Evolutionary conservation across 352 stramenopile genomes (phyloP).

Genomic region (Globisporangium polare): DNA sequence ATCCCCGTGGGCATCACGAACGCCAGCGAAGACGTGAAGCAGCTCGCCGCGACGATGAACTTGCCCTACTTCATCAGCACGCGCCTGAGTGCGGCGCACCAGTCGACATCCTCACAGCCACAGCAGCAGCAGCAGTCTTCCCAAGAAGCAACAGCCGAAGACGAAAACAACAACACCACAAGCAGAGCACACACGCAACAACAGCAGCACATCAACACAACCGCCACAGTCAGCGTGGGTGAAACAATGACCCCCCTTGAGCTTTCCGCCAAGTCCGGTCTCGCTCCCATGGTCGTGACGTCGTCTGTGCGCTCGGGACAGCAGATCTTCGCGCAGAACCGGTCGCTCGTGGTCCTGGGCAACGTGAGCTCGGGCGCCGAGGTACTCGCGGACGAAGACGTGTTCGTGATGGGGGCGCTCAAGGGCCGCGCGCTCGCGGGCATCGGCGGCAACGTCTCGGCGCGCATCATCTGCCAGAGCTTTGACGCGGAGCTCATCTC

Average conservation of each 20-base stretch:
- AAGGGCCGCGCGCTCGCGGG: conserved; percentile 84
- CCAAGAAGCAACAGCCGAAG: neutral
- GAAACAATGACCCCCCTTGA: neutral
- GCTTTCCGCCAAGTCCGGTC: neutral
- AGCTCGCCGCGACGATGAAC: conserved; percentile 48
- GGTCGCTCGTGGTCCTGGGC: conserved; percentile 78
- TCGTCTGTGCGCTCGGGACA: conserved; percentile 82
- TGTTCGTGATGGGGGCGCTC: conserved; percentile 76
- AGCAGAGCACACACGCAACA: neutral
- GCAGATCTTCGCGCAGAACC: conserved; percentile 82
- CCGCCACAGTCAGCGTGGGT: neutral
- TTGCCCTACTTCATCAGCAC: conserved; percentile 79
- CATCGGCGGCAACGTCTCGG: conserved; percentile 67
- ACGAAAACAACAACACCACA: neutral
- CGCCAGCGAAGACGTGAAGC: conserved; percentile 83
- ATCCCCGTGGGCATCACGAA: conserved; percentile 78
- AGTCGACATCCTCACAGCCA: conserved; percentile 16
- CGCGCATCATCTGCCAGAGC: conserved; percentile 65
- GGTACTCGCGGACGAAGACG: conserved; percentile 84
- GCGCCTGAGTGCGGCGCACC: conserved; percentile 31
- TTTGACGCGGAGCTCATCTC: conserved; percentile 90
- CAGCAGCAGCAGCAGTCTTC: neutral
- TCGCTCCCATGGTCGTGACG: conserved; percentile 61
- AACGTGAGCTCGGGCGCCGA: conserved; percentile 86
- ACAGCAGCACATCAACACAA: neutral